These are phyloP conservation scores for Amphichorda felina DNA, from an alignment of 2,329 filamentous ascomycete genomes.

Conservation along the genomic window DNA sequence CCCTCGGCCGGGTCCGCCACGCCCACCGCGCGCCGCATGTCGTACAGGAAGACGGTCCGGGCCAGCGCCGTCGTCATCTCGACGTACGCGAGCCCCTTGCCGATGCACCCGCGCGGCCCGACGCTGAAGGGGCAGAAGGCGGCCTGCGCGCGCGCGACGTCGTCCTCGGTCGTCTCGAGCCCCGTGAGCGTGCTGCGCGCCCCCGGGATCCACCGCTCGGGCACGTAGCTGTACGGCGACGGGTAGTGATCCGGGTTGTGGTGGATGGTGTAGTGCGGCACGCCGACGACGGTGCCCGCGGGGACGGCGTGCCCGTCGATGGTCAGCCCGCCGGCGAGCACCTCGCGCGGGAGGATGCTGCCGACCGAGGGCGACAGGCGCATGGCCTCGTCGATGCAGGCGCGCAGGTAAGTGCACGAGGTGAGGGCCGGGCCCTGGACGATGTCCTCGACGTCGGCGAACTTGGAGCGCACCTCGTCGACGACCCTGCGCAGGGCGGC, in stretches of 20 bases:
- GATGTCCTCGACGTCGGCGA: constrained; percentile 41
- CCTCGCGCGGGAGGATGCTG: constrained; percentile 47
- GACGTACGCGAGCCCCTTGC: constrained; percentile 56
- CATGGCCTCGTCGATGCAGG: constrained; percentile 56
- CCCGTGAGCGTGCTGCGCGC: constrained; percentile 22
- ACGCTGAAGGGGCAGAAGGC: constrained; percentile 68
- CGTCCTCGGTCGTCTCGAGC: constrained; percentile 30
- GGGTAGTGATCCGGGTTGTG: constrained; percentile 54
- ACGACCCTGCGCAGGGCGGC: constrained; percentile 32
- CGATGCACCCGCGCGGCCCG: constrained; percentile 60
- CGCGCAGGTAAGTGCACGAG: constrained; percentile 45
- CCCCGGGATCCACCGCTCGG: constrained; percentile 53
- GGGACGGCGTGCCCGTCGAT: constrained; percentile 43
- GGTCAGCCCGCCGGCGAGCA: constrained; percentile 39
- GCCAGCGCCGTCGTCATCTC: constrained; percentile 55
- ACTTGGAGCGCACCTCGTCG: constrained; percentile 39
- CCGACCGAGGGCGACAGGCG: constrained; percentile 49
- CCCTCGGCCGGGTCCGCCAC: constrained; percentile 42
- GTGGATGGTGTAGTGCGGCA: constrained; percentile 57
- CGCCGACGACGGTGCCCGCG: constrained; percentile 49
- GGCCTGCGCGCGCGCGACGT: constrained; percentile 43
- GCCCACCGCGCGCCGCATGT: constrained; percentile 38
- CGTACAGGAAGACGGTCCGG: constrained; percentile 48
- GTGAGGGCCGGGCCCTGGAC: constrained; percentile 35
- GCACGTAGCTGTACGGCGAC: constrained; percentile 43